A percentile compares a stretch with the other conserved stretches of the same genome.
These are phyloP conservation scores for Arthrobotrys pseudoclavata DNA, from an alignment of 2,329 filamentous ascomycete species.

Conservation along the genomic window DNA sequence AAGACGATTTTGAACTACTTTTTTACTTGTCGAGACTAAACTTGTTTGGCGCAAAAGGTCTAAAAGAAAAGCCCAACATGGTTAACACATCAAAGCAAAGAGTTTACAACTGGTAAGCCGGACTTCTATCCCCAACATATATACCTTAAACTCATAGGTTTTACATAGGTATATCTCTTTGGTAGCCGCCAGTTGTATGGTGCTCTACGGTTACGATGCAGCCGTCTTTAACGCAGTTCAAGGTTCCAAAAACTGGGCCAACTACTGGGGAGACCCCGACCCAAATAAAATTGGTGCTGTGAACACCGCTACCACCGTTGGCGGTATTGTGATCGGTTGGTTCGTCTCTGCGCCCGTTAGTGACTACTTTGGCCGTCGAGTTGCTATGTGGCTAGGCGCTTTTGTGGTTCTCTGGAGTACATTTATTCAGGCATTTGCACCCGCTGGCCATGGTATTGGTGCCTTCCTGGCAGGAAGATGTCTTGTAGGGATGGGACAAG, in stretches of 20 bases:
- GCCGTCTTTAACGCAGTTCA: conserved; percentile 81
- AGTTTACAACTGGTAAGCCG: conserved; percentile 69
- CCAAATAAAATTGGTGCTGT: conserved; percentile 71
- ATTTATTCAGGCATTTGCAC: conserved; percentile 76
- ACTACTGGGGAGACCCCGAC: conserved; percentile 66
- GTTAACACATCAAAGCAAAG: conserved; percentile 65
- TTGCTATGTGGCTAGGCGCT: conserved; percentile 74
- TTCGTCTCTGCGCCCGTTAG: conserved; percentile 76
- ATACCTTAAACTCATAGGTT: conserved; percentile 20
- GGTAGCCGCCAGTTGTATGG: conserved; percentile 80
- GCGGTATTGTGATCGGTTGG: conserved; percentile 78
- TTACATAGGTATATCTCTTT: conserved; percentile 75
- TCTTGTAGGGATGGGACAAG: conserved; percentile 78
- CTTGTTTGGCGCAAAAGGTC: not conserved
- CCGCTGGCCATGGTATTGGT: conserved; percentile 72
- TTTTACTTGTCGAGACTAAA: not conserved
- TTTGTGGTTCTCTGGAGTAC: conserved; percentile 77
- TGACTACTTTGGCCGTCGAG: conserved; percentile 58
- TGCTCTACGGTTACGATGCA: conserved; percentile 80
- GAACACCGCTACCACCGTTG: conserved; percentile 79
- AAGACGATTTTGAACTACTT: not conserved
- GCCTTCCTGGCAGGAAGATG: conserved; percentile 78
- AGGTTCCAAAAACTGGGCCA: conserved; percentile 76
- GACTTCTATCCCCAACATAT: not conserved
- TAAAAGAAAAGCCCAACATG: conserved; percentile 64